Percentiles rank a stretch among this genome's conserved stretches.
Conservation (phyloP, 768 basidiomycete species). For the Pholiota molesta region DNA sequence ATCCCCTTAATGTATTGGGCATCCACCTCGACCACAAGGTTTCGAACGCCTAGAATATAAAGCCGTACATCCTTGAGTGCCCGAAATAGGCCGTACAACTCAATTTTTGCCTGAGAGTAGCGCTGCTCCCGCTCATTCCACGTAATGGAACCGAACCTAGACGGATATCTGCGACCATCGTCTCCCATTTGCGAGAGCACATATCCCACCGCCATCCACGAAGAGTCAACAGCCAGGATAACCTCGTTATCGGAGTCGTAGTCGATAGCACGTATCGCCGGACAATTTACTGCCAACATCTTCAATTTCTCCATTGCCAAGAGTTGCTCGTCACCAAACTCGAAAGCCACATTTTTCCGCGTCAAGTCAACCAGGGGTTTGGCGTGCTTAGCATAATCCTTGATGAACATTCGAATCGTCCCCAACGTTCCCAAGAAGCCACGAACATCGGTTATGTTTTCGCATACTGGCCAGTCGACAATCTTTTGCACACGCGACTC, state of each 20-base stretch:
- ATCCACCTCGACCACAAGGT: constrained; percentile 31
- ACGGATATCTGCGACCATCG: constrained; percentile 16
- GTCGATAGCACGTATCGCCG: constrained; percentile 18
- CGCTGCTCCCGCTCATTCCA: constrained; percentile 21
- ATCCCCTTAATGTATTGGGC: constrained; percentile 38
- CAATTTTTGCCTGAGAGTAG: constrained; percentile 34
- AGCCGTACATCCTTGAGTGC: constrained; percentile 20
- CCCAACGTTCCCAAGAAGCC: constrained; percentile 34
- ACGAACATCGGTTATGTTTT: constrained; percentile 20
- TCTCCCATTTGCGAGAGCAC: constrained; percentile 19
- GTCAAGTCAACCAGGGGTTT: constrained; percentile 28
- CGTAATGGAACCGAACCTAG: constrained; percentile 21
- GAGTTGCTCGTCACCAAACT: constrained; percentile 27
- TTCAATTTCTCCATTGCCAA: constrained; percentile 19
- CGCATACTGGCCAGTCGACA: constrained; percentile 28
- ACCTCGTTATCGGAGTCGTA: constrained; percentile 17
- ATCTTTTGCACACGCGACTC: constrained; percentile 28
- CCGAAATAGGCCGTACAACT: constrained; percentile 31
- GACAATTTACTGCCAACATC: background rate
- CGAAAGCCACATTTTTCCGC: constrained; percentile 28
- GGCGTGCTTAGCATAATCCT: constrained; percentile 23
- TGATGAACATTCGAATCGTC: constrained; percentile 30
- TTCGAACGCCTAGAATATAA: constrained; percentile 29
- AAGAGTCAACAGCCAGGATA: constrained; percentile 25
- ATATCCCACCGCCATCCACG: constrained; percentile 20